phyloP scores from a whole-genome alignment of 176 grass and related monocot genomes.

The Phoenix roebelenii region DNA sequence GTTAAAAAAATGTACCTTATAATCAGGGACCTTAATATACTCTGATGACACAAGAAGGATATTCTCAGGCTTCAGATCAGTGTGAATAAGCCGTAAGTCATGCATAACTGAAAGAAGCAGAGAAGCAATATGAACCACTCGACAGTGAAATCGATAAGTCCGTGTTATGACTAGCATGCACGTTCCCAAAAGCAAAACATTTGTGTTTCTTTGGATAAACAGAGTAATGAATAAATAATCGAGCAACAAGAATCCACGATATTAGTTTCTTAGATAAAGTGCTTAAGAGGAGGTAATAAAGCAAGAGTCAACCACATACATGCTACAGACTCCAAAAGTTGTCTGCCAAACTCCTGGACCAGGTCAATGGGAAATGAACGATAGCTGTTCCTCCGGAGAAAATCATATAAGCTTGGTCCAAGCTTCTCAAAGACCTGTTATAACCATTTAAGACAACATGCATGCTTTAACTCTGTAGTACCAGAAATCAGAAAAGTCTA shows the following conservation, averaged over 20 bases:
- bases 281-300: constrained; percentile 1
- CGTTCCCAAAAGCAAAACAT: not conserved
- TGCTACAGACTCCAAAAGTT: constrained; percentile 93
- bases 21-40: constrained; percentile 64
- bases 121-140: not conserved
- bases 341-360: constrained; percentile 75
- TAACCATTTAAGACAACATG: no score
- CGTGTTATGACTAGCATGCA: not conserved
- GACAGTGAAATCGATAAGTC: not conserved
- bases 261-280: not conserved
- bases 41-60: constrained; percentile 93
- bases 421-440: constrained; percentile 90
- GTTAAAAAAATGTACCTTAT: constrained; percentile 40
- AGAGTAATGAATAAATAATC: not conserved
- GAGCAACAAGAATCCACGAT: no score
- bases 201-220: not conserved
- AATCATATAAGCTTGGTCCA: constrained; percentile 85
- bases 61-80: constrained; percentile 96
- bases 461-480: no score
- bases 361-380: constrained; percentile 77
- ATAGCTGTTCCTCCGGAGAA: constrained; percentile 76
- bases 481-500: no score
- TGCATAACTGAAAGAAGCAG: constrained; percentile 67
- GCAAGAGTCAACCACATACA: constrained; percentile 34
- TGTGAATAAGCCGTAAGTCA: constrained; percentile 90